These are phyloP conservation scores for Posidonia australis DNA, from an alignment of 106 monocot genomes.

Conservation along the genomic window DNA sequence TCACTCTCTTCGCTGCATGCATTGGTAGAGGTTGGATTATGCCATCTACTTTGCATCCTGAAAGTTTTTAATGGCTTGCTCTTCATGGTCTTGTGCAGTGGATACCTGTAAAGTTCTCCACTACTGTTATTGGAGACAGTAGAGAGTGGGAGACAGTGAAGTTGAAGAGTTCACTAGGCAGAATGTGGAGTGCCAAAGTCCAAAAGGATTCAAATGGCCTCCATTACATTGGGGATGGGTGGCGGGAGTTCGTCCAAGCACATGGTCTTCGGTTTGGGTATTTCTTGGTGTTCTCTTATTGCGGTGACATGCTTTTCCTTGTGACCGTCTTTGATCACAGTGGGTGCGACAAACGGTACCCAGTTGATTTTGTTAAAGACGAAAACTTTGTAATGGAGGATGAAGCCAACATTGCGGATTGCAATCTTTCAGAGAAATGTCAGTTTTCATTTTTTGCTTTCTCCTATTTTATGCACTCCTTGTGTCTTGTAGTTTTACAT, in stretches of 20 bases:
- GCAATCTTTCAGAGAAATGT: neutral
- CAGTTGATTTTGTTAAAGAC: neutral
- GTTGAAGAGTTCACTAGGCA: constrained; percentile 15
- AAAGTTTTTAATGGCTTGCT: neutral
- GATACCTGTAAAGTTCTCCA: neutral
- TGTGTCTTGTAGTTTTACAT: no score
- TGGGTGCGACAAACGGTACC: constrained; percentile 19
- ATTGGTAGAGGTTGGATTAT: neutral
- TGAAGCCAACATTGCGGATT: neutral
- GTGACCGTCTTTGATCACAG: constrained; percentile 13
- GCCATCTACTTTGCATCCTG: neutral
- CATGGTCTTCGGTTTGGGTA: constrained; percentile 18
- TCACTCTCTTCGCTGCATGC: neutral
- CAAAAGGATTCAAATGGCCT: neutral
- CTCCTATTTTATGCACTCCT: no score
- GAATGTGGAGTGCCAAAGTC: constrained; percentile 12
- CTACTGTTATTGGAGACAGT: neutral
- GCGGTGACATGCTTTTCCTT: constrained; percentile 23
- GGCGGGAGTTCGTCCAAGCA: constrained; percentile 13
- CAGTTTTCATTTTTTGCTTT: no score
- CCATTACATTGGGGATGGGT: constrained; percentile 15
- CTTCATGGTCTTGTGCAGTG: neutral
- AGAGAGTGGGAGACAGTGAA: neutral
- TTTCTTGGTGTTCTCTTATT: constrained; percentile 17
- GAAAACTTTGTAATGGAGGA: neutral